Base-by-base conservation (phyloP, 2,329 filamentous ascomycete genomes). In the Venturia pyrina region DNA sequence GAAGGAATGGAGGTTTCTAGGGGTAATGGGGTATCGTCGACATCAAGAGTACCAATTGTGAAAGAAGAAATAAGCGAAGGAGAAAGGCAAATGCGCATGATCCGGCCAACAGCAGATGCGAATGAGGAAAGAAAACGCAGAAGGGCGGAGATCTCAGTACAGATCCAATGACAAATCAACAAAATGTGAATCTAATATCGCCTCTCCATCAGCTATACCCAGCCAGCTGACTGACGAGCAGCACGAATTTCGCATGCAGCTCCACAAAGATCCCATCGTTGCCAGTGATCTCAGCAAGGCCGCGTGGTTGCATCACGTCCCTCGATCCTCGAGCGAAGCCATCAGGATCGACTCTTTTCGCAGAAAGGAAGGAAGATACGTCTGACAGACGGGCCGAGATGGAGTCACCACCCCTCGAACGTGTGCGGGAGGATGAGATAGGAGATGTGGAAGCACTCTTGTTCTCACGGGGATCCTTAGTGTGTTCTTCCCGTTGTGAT, bases 201-300 rank as follows among this genome's bases (percentile, higher is more conserved):
- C 13, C 11, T 53, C 48, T 53, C 6, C 3, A 21, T 53, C 21
- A 53, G 21, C 48, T 53, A 21, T 59, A 37, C 32, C 28, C 53
- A 59, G 53, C 73, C 75, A 59, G n/a, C 32, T 59, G 53, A 37
- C 53, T 59, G 24, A 59, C 53, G 19, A 59, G 53, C 28, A 59
- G 53, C 53, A 59, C 53, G 71, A 86, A 85, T 65, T 81, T 76
- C 41, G 78, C 79, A 71, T 86, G 83, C 10, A 85, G 73, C 68
- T 84, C 81, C 13, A 83, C 80, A 69, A 86, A 86, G 69, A 86
- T 82, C 72, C 81, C 80, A 66, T 83, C 82, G 66, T 83, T 81
- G 46, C 83, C 83, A 6, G 84, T 81, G 62, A 86, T 84, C 70
- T 86, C 83, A 17, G 81, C 79, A n/a, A 86, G 74, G 65, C 81